These are phyloP conservation scores for Stenogyne calaminthoides DNA, from an alignment of 305 asterid species.

Conservation along the genomic window DNA sequence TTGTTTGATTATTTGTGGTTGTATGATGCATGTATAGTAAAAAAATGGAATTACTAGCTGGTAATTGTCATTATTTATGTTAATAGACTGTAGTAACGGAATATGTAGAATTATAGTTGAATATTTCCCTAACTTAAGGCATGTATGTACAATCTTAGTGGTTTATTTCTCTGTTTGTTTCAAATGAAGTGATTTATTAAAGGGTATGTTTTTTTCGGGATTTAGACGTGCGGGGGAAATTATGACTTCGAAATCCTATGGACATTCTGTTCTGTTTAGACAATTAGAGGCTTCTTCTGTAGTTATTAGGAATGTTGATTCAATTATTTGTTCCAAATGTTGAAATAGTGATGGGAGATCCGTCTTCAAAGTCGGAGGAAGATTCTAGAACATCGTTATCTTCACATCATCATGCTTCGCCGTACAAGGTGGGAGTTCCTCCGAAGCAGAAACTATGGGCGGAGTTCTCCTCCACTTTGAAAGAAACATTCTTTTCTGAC, in stretches of 20 bases:
- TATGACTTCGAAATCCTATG: too few species aligned
- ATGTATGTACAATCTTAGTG: too few species aligned
- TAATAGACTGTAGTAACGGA: not conserved
- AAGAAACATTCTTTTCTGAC: slow-evolving; percentile 79
- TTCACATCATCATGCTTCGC: slow-evolving; percentile 40
- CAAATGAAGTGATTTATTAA: too few species aligned
- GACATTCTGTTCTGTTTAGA: too few species aligned
- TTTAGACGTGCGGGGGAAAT: too few species aligned
- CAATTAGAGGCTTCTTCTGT: too few species aligned
- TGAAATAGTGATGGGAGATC: slow-evolving; percentile 2
- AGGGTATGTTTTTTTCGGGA: too few species aligned
- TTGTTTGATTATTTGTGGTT: not conserved
- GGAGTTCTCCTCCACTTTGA: slow-evolving; percentile 58
- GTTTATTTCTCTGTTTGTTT: not conserved
- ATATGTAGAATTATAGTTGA: not conserved
- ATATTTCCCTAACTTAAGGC: too few species aligned
- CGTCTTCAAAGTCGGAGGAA: slow-evolving; percentile 11
- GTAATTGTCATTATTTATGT: not conserved
- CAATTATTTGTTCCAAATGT: not conserved
- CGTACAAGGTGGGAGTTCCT: slow-evolving; percentile 84
- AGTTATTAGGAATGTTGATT: not conserved
- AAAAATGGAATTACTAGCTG: not conserved
- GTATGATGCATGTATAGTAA: not conserved
- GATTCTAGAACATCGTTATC: slow-evolving; percentile 44
- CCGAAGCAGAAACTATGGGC: slow-evolving; percentile 70